Base-by-base conservation (phyloP, 2,329 filamentous ascomycete genomes). In the Epichloe typhina region DNA sequence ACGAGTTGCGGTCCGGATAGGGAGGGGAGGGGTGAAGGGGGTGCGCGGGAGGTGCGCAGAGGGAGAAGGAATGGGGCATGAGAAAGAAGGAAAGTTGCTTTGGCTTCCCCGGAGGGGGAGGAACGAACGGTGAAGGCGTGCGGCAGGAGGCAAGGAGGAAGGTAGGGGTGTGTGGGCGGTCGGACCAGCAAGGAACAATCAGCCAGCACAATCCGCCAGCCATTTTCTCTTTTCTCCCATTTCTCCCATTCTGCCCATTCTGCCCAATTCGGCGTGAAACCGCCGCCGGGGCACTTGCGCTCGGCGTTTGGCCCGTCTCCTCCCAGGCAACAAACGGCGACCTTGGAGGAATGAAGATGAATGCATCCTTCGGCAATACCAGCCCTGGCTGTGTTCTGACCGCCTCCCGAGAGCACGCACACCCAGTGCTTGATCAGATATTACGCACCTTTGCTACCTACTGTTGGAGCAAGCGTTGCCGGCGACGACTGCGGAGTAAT, bases 331-430 rank as follows among this genome's bases (percentile, higher is more conserved):
- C 50, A 46, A 51, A 36, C 33, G 38, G 39, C 45, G 39, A 33
- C 33, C 21, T 5, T 19, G 4, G 21, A 40, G 43, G 26, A 31
- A 50, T 23, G 37, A 15, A 37, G 31, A 11, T 11, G 31, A 31
- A 31, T 31, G 45, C 45, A 17, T 31, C 45, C 35, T 47, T n/a
- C 46, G 17, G 46, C 46, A 21, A 9, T 26, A 26, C 45, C 36
- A 39, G 45, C 36, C 15, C 36, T 13, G 36, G 45, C 35, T 46
- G 6, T 19, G 37, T 13, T 47, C 38, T 52, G 50, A 52, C 50
- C 50, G 50, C 50, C 42, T 52, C 46, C n/a, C 15, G 45, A n/a
- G 33, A 46, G 21, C 33, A 44, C 48, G n/a, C 41, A 45, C 26
- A 31, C 26, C 26, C 26, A 17, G 15, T 46, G 21, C 12, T n/a